phyloP scores from a whole-genome alignment of 192 early-diverging fungal species.

The Cladochytrium replicatum region DNA sequence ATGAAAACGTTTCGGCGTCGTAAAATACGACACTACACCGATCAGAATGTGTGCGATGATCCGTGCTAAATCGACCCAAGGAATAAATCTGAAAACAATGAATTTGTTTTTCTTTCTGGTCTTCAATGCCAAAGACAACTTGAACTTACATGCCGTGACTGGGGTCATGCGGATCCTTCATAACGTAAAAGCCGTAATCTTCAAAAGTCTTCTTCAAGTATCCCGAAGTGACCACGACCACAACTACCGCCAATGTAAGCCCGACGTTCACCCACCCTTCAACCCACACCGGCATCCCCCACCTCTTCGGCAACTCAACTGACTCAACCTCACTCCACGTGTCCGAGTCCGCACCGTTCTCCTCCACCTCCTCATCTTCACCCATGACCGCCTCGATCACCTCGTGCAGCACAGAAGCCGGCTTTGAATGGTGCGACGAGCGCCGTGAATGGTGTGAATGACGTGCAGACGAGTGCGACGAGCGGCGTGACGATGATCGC shows the following conservation, averaged over 20 bases:
- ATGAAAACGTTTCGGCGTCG: not conserved
- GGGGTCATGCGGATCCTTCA: not conserved
- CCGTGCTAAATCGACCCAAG: not conserved
- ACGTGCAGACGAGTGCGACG: too few relatives aligned
- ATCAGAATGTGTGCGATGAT: not conserved
- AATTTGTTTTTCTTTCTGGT: not conserved
- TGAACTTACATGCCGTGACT: not conserved
- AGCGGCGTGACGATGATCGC: too few relatives aligned
- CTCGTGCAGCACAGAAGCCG: not conserved
- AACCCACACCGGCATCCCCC: not conserved
- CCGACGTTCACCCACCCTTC: not conserved
- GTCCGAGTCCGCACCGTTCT: not conserved
- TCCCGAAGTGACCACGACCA: not conserved
- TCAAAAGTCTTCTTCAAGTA: not conserved
- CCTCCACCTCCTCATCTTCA: not conserved
- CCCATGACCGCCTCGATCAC: not conserved
- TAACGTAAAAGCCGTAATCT: not conserved
- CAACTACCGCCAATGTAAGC: not conserved
- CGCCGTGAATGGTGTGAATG: too few relatives aligned
- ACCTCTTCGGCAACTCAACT: not conserved
- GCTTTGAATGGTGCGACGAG: too few relatives aligned
- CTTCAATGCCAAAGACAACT: not conserved
- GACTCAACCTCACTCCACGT: not conserved
- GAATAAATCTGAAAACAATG: not conserved
- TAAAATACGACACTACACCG: not conserved